Evolutionary conservation across 306 rosid genomes (phyloP), one percentile per base, ranked within the genome.

Genomic region (Gastrolobium bilobum): DNA sequence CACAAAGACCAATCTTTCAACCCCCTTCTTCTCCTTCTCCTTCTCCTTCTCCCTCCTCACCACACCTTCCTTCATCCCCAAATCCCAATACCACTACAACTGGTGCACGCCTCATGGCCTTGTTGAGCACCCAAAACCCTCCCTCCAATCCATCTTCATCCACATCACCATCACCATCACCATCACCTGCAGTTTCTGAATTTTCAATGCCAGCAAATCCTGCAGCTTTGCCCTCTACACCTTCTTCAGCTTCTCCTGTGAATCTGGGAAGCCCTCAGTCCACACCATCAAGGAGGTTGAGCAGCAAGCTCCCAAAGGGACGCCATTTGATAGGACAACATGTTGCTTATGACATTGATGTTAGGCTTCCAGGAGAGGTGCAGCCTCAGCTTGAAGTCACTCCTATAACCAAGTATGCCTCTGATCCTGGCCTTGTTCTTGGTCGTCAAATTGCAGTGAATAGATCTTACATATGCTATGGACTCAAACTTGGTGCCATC

Each of bases 311-410:
- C 10, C 91, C 95, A 0, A 86, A 70, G 70, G 95, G 95, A 14
- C 83, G 92, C 2, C 95, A 88, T 80, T 79, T 90, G 84, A 82
- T 66, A 0, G 92, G 91, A 9, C 88, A 85, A 8, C 60, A 65
- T 14, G 78, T 84, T 46, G 83, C 70, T 56, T 90, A 90, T 52
- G 95, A 90, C 73, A 82, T 90, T 71, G 91, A 87, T 82, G 86
- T 77, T 26, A 74, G 84, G 82, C 13, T 84, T 76, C 87, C 54
- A 35, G 95, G 91, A 35, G 95, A 90, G 52, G 79, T 71, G 79
- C 95, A 90, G 70, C 95, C 95, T 42, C 92, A 90, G 88, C 92
- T 90, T 33, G 95, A 88, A 39, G 92, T 90, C 80, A 87, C 92
- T 68, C 95, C 95, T 9, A 90, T 90, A 75, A 90, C 95, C 13